A percentile compares a stretch with the other conserved stretches of the same genome.
Evolutionary conservation across 129 eudicot genomes (phyloP).

Genomic region (Sambucus nigra): DNA sequence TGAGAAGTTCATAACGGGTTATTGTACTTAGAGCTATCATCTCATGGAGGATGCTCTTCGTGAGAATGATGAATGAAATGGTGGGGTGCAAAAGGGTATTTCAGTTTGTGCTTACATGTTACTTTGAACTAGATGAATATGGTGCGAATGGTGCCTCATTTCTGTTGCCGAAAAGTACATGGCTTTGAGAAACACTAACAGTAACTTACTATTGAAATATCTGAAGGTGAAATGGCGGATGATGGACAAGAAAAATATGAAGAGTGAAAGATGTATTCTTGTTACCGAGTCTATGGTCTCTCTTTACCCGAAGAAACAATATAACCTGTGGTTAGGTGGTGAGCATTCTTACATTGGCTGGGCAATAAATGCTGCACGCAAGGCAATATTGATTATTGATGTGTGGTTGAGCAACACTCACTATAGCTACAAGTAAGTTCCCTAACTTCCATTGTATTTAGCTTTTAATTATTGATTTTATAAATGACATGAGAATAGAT

Average conservation of each 20-base stretch:
- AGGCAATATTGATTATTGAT: too few species aligned
- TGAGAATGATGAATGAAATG: not conserved
- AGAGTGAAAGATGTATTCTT: not conserved
- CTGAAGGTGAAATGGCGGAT: not conserved
- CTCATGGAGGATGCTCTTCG: not conserved
- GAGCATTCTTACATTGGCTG: too few species aligned
- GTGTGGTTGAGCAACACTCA: too few species aligned
- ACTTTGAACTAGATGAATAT: not conserved
- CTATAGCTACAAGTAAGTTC: too few species aligned
- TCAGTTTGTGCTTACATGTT: too few species aligned
- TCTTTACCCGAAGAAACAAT: too few species aligned
- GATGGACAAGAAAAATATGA: not conserved
- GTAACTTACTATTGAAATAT: not conserved
- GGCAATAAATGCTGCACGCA: too few species aligned
- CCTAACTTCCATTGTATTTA: too few species aligned
- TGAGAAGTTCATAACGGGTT: not conserved
- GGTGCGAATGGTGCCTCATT: not conserved
- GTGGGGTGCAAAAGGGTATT: not conserved
- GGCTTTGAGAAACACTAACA: not conserved
- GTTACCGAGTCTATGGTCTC: not conserved
- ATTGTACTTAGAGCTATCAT: constrained; percentile 1
- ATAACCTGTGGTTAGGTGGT: too few species aligned
- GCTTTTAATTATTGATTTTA: too few species aligned
- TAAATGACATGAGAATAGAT: too few species aligned
- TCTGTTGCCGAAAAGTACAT: not conserved